A percentile compares a stretch with the other conserved stretches of the same genome.
Evolutionary conservation across 257 asterid species (phyloP).

Genomic region (Solanum chiquidenum): DNA sequence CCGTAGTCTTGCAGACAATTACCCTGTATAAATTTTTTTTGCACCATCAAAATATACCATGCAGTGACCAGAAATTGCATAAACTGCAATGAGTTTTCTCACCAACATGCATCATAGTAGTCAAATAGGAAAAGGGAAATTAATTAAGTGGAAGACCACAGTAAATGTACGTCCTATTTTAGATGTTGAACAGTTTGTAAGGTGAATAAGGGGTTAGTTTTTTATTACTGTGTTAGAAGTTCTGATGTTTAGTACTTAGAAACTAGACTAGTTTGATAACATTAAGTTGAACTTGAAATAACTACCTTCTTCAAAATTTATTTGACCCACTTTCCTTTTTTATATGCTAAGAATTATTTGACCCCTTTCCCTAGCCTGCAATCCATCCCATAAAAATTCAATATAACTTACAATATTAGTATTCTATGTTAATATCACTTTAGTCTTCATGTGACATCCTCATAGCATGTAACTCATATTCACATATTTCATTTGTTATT

Average conservation of each 20-base stretch:
- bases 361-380: neutral
- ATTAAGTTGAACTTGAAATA: neutral
- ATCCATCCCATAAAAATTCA: neutral
- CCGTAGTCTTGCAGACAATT: neutral
- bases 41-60: neutral
- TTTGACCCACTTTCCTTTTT: neutral
- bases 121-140: neutral
- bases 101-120: neutral
- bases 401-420: neutral
- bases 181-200: neutral
- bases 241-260: neutral
- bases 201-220: neutral
- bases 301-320: neutral
- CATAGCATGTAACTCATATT: neutral
- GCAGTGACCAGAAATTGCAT: neutral
- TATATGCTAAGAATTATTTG: neutral
- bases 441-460: neutral
- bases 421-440: neutral
- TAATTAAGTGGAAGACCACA: neutral
- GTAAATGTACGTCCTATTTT: neutral
- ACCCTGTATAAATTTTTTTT: neutral
- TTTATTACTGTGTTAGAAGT: neutral
- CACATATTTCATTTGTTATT: neutral
- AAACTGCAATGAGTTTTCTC: neutral
- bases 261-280: neutral